phyloP scores from a whole-genome alignment of 352 stramenopile species.

The Albugo laibachii region DNA sequence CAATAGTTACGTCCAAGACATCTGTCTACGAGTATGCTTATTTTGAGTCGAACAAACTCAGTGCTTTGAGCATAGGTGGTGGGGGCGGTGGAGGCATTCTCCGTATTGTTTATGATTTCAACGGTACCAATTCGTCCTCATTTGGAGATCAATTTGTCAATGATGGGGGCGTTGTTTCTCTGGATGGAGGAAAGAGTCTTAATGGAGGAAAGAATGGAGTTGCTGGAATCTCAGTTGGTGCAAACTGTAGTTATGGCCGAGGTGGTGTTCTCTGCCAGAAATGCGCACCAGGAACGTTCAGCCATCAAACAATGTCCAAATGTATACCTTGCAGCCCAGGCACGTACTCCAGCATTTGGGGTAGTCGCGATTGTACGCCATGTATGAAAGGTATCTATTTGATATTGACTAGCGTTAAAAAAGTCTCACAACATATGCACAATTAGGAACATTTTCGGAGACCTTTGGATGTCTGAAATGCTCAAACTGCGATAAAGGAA shows the following conservation, averaged over 20 bases:
- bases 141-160: conserved; percentile 23
- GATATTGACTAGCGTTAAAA: too few species aligned
- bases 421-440: too few species aligned
- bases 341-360: conserved; percentile 25
- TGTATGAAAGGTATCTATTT: conserved; percentile 8
- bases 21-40: too few species aligned
- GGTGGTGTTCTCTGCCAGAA: conserved; percentile 44
- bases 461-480: conserved; percentile 55
- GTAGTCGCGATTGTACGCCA: conserved; percentile 20
- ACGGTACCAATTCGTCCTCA: conserved; percentile 7
- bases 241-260: conserved; percentile 40
- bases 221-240: conserved; percentile 20
- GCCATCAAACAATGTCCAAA: conserved; percentile 23
- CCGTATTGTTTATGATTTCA: conserved; percentile 26
- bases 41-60: too few species aligned
- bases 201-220: conserved; percentile 35
- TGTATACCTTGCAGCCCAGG: conserved; percentile 54
- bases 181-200: conserved; percentile 20
- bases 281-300: conserved; percentile 45
- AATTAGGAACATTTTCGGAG: conserved; percentile 31
- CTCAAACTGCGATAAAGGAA: conserved; percentile 28
- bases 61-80: conserved; percentile 12
- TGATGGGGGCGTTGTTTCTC: conserved; percentile 22
- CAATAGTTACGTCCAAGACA: conserved; percentile 5
- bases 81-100: conserved; percentile 37